These are phyloP conservation scores for Teratosphaeria zuluensis DNA, from an alignment of 2,329 filamentous ascomycete genomes.

Conservation along the genomic window DNA sequence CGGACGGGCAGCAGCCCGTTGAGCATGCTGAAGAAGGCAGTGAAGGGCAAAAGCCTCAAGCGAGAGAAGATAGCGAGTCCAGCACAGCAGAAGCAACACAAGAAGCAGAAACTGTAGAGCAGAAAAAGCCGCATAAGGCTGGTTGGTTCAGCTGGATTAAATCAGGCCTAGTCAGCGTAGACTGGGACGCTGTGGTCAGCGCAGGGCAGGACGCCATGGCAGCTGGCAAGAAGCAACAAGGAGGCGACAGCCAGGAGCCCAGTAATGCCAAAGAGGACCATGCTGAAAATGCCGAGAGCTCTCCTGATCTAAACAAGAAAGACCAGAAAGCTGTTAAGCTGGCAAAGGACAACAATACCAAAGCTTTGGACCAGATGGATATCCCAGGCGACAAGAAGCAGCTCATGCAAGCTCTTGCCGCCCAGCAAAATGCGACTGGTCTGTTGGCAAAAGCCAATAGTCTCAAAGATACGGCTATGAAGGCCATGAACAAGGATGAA, in stretches of 20 bases:
- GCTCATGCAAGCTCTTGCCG: conserved; percentile 13
- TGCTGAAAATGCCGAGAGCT: not conserved
- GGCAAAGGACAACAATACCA: not conserved
- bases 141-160: not conserved
- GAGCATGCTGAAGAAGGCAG: not conserved
- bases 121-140: not conserved
- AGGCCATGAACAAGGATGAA: conserved; percentile 14
- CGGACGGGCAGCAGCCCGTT: not conserved
- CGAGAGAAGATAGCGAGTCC: not conserved
- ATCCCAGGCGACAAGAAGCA: conserved; percentile 8
- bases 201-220: not conserved
- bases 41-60: not conserved
- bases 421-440: conserved; percentile 14
- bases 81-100: not conserved
- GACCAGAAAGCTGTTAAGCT: not conserved
- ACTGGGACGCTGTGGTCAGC: not conserved
- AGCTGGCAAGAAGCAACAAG: not conserved
- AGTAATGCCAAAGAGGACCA: not conserved
- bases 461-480: conserved; percentile 8
- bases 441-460: conserved; percentile 10
- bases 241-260: not conserved
- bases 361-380: not conserved
- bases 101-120: not conserved
- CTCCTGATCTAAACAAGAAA: not conserved
- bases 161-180: not conserved